These are phyloP conservation scores for Gentiana straminea DNA, from an alignment of 257 asterid genomes.

Conservation along the genomic window DNA sequence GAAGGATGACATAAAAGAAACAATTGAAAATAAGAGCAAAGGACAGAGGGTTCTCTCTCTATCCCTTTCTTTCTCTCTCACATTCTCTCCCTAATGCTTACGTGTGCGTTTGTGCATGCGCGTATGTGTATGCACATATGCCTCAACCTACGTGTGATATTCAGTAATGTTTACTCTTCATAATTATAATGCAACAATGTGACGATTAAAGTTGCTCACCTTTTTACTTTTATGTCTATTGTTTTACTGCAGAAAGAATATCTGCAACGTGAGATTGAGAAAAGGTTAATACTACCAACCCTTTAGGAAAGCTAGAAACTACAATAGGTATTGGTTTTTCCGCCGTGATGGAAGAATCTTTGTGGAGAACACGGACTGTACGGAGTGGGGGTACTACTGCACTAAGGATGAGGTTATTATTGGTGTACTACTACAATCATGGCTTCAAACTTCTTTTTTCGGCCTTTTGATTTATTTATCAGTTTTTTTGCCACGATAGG, in stretches of 20 bases:
- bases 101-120: not conserved
- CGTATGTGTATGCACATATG: not conserved
- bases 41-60: constrained; percentile 57
- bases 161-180: too few relatives aligned
- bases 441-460: constrained; percentile 1
- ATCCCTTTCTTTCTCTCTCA: constrained; percentile 6
- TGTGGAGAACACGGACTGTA: constrained; percentile 62
- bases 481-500: constrained; percentile 31
- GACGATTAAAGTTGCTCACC: not conserved
- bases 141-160: too few relatives aligned
- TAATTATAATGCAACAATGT: not conserved
- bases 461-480: constrained; percentile 1
- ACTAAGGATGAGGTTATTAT: constrained; percentile 77
- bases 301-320: constrained; percentile 79
- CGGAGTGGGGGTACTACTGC: constrained; percentile 77
- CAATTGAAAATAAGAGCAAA: constrained; percentile 51
- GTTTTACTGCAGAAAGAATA: constrained; percentile 60
- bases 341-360: constrained; percentile 76
- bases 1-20: constrained; percentile 70
- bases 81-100: not conserved
- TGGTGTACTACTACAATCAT: constrained; percentile 9
- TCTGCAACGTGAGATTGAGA: constrained; percentile 90
- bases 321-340: constrained; percentile 80
- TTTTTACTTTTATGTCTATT: not conserved
- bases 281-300: constrained; percentile 53